phyloP scores from a whole-genome alignment of 345 rosid genomes.

The Rhodomyrtus tomentosa region DNA sequence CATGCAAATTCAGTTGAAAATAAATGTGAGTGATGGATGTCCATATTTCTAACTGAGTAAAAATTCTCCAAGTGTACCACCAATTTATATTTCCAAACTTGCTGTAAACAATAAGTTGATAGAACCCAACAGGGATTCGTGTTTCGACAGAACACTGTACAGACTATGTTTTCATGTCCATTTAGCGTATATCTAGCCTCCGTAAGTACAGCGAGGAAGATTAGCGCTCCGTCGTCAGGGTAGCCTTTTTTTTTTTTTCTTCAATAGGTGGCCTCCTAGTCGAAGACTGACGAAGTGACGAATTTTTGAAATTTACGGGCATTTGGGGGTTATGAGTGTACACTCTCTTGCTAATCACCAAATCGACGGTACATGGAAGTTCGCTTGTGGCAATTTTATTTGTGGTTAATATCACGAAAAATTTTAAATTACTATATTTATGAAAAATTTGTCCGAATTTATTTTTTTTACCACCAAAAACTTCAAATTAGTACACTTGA shows the following conservation, averaged over 20 bases:
- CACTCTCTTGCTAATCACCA: background rate
- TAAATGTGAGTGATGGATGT: background rate
- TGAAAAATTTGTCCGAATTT: no score
- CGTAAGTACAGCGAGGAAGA: background rate
- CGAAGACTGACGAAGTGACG: no score
- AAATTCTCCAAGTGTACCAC: background rate
- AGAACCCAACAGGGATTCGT: background rate
- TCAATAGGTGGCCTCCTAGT: background rate
- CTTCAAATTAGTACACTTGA: no score
- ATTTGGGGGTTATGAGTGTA: background rate
- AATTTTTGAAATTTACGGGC: no score
- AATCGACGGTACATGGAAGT: background rate
- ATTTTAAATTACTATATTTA: no score
- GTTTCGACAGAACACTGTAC: background rate
- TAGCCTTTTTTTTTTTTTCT: background rate
- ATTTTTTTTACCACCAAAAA: no score
- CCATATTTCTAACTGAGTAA: background rate
- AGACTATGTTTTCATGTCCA: background rate
- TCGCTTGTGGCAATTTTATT: background rate
- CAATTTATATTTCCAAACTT: background rate
- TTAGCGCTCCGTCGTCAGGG: background rate
- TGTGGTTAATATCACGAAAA: no score
- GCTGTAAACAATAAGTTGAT: background rate
- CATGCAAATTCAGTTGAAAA: background rate
- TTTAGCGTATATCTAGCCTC: background rate